These are phyloP conservation scores for Eutypa lata DNA, from an alignment of 2,329 filamentous ascomycete species.

Conservation along the genomic window DNA sequence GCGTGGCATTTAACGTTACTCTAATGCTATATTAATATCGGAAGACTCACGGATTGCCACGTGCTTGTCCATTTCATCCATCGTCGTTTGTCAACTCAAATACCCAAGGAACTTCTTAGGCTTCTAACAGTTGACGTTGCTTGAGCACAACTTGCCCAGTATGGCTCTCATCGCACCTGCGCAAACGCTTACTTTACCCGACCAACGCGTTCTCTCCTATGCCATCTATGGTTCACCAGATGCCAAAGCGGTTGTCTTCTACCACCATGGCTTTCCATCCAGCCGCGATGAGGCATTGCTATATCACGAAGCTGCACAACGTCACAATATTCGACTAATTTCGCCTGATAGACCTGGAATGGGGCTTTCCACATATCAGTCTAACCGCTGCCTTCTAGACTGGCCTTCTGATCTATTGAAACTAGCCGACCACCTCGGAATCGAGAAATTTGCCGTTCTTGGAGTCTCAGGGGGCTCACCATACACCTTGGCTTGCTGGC, in stretches of 20 bases:
- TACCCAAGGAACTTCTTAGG: no score
- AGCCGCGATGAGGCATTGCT: slow-evolving; percentile 23
- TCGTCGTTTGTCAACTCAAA: no score
- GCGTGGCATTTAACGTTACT: no score
- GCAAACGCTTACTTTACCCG: slow-evolving; percentile 16
- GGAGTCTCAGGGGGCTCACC: slow-evolving; percentile 26
- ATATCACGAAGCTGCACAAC: slow-evolving; percentile 8
- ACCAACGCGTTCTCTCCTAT: slow-evolving; percentile 27
- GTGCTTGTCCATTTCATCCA: no score
- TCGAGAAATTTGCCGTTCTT: slow-evolving; percentile 20
- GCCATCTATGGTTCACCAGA: slow-evolving; percentile 26
- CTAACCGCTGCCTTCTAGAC: slow-evolving; percentile 16
- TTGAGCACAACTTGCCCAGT: no score
- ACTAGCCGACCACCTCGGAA: slow-evolving; percentile 19
- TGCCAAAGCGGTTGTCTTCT: slow-evolving; percentile 18
- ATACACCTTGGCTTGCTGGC: slow-evolving; percentile 21
- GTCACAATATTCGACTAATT: slow-evolving; percentile 21
- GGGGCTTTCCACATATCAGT: slow-evolving; percentile 29
- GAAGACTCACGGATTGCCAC: no score
- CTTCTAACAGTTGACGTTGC: no score
- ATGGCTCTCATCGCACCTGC: background rate
- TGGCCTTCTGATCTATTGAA: slow-evolving; percentile 21
- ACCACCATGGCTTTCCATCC: slow-evolving; percentile 29
- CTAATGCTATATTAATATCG: no score
- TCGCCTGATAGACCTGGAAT: slow-evolving; percentile 30